Conservation (phyloP, 169 alveolate genomes). For the Plasmodium billcollinsi region DNA sequence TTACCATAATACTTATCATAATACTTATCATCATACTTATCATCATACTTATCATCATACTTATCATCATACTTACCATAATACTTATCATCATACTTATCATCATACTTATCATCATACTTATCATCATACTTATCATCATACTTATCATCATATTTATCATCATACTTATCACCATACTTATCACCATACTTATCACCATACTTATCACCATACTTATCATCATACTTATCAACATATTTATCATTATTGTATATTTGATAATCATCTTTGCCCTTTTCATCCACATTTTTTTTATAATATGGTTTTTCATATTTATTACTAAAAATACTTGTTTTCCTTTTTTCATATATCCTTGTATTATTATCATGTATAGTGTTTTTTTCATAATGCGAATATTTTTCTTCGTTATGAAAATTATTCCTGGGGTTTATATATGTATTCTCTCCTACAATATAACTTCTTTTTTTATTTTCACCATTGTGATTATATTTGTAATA, state of each 20-base stretch:
- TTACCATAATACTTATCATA: slow-evolving; percentile 4
- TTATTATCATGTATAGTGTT: too few relatives aligned
- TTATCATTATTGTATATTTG: background rate
- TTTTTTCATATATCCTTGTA: too few relatives aligned
- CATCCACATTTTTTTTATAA: background rate
- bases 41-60: slow-evolving; percentile 1
- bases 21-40: slow-evolving; percentile 6
- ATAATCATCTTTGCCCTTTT: background rate
- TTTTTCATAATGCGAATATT: too few relatives aligned
- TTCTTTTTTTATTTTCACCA: background rate
- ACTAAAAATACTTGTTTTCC: background rate
- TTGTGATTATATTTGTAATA: too few relatives aligned
- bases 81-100: slow-evolving; percentile 1
- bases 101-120: background rate
- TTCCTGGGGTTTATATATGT: too few relatives aligned
- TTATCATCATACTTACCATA: slow-evolving; percentile 1
- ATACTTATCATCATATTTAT: background rate
- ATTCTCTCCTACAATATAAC: too few relatives aligned
- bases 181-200: background rate
- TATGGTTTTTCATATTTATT: slow-evolving; percentile 3
- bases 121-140: slow-evolving; percentile 5
- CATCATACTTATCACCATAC: background rate
- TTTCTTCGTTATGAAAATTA: too few relatives aligned
- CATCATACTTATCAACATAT: background rate
- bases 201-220: background rate